Evolutionary conservation across 208 protist genomes (phyloP), one percentile per base, ranked within the genome.

Genomic region (Leishmania guyanensis): DNA sequence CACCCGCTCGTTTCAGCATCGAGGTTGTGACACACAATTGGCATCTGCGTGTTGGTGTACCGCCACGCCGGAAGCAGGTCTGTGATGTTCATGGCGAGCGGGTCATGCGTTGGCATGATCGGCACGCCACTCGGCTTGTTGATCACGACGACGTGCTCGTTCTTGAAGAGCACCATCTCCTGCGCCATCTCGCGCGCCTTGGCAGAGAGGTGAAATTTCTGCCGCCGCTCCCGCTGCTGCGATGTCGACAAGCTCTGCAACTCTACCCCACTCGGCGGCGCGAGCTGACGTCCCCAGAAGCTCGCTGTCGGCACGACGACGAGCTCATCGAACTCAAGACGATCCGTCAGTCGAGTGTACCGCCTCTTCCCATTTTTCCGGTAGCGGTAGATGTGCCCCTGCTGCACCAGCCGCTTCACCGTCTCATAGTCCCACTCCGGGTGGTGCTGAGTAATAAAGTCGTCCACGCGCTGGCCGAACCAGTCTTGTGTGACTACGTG

Each of bases 151-250:
- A 98, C 93, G 79, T 98, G 92, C 74, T 98, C 94, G 80, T 98
- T 98, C 85, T 97, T 98, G 84, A 98, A 98, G 20, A 98, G 85
- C 50, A 98, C 94, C 96, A 97, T 98, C 60, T 94, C 88, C 79
- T 96, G 93, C 53, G 95, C 95, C 86, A 90, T 92, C 79, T 97
- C 91, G 8, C 90, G 75, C 50, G 90, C 90, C 75, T 90, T 80
- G 22, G 86, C 62, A 5, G 94, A 96, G 16, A 98, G 87, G 62
- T 88, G 88, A 83, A 97, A 93, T 4, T 66, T 29, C 43, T 84
- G 64, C 60, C 75, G 81, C 74, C 53, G 75, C 54, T 43, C 39
- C 10, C 54, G 46, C 56, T 46, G 48, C 48, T 70, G 71, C 36
- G 78, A 58, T 20, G 64, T 33, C 29, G 84, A 51, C 8, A 53